Conservation (phyloP, 257 asterid genomes). For the Fraxinus excelsior region DNA sequence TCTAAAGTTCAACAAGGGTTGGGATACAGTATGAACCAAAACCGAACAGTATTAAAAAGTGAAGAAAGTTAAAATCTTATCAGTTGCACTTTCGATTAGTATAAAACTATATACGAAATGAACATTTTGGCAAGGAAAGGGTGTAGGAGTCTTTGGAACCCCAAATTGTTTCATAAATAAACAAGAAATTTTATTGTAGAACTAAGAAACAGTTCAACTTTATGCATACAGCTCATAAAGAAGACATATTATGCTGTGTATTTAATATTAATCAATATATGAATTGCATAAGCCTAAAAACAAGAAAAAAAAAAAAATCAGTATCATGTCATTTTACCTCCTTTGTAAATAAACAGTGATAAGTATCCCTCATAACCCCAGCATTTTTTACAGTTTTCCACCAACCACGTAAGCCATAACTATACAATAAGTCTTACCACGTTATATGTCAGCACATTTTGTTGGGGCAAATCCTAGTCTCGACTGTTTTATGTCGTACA, state of each 20-base stretch:
- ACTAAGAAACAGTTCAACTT: neutral
- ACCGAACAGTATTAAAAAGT: too few species aligned
- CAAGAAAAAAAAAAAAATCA: constrained; percentile 9
- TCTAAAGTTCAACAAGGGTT: too few species aligned
- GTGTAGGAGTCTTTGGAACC: too few species aligned
- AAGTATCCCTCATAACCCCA: constrained; percentile 1
- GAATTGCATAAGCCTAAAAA: constrained; percentile 28
- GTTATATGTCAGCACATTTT: constrained; percentile 64
- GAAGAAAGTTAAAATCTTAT: too few species aligned
- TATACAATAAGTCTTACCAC: constrained; percentile 17
- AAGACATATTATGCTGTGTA: too few species aligned
- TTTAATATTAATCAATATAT: constrained; percentile 18
- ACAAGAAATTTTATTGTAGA: neutral
- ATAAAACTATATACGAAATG: neutral
- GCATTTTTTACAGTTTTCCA: constrained; percentile 38
- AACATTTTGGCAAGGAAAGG: neutral
- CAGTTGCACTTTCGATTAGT: too few species aligned
- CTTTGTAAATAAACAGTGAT: neutral
- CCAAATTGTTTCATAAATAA: neutral
- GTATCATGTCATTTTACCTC: neutral
- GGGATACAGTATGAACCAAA: too few species aligned
- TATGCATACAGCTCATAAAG: too few species aligned
- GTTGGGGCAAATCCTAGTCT: constrained; percentile 85
- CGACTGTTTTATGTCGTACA: constrained; percentile 69
- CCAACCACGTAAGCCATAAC: constrained; percentile 9